Percentiles rank a stretch among this genome's conserved stretches.
These are phyloP conservation scores for Colletotrichum tabaci DNA, from an alignment of 2,329 filamentous ascomycete species.

Conservation along the genomic window DNA sequence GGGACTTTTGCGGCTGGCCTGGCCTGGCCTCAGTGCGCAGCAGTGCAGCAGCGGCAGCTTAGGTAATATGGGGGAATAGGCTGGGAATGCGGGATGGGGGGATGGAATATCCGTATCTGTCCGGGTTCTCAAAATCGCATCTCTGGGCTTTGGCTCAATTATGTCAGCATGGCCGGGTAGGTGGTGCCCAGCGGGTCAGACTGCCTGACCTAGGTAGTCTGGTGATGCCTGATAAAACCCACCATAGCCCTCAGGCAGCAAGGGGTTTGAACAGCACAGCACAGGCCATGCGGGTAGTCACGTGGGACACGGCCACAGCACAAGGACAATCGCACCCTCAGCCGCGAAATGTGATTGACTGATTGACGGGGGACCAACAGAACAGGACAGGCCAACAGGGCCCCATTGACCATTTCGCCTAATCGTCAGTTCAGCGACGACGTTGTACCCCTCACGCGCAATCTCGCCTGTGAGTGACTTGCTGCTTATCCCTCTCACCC, in stretches of 20 bases:
- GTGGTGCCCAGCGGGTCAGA: background rate
- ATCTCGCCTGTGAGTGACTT: conserved; percentile 53
- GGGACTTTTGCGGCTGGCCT: background rate
- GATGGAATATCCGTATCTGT: conserved; percentile 31
- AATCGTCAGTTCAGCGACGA: background rate
- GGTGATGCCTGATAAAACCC: background rate
- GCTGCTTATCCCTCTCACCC: conserved; percentile 12
- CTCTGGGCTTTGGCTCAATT: background rate
- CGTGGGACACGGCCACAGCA: conserved; percentile 24
- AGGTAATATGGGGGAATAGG: background rate
- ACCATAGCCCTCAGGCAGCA: background rate
- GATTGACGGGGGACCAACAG: background rate
- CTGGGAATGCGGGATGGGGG: background rate
- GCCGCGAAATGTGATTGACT: conserved; percentile 41
- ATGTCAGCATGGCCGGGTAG: background rate
- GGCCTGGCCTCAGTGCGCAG: background rate
- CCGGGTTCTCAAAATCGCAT: conserved; percentile 38
- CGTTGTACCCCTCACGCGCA: conserved; percentile 47
- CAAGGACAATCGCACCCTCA: conserved; percentile 6
- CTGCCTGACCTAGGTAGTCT: background rate
- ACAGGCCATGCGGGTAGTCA: conserved; percentile 22
- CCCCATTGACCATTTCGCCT: conserved; percentile 1
- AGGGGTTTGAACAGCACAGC: background rate
- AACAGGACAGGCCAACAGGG: conserved; percentile 2
- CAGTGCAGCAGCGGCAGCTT: background rate